Percentiles rank a stretch among this genome's conserved stretches.
Conservation (phyloP, 257 asterid genomes). For the Penstemon barbatus region DNA sequence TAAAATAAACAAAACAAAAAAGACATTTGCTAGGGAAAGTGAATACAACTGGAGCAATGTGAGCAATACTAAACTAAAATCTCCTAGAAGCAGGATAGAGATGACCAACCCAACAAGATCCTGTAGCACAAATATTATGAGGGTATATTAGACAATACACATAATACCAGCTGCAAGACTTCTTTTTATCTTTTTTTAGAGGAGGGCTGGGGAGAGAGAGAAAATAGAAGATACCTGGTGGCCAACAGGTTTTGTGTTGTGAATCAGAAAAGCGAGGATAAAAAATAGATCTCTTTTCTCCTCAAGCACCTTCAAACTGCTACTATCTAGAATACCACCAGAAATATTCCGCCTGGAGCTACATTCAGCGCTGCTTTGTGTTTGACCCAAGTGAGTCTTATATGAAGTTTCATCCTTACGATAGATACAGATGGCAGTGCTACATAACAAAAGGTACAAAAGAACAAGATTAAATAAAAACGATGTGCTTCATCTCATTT, state of each 20-base stretch:
- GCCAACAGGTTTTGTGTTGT: constrained; percentile 94
- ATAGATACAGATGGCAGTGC: too few relatives aligned
- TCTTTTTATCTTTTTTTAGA: not conserved
- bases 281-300: constrained; percentile 81
- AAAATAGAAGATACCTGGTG: constrained; percentile 65
- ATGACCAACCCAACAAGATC: constrained; percentile 97
- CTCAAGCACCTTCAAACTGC: constrained; percentile 69
- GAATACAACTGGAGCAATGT: constrained; percentile 96
- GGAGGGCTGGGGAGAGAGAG: not conserved
- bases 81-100: constrained; percentile 93
- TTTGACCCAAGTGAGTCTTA: not conserved
- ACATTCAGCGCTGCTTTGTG: constrained; percentile 44
- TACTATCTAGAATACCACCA: not conserved
- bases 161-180: too few relatives aligned
- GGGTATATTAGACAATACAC: too few relatives aligned
- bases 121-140: constrained; percentile 52
- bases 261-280: constrained; percentile 75
- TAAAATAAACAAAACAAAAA: constrained; percentile 78
- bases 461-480: too few relatives aligned
- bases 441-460: too few relatives aligned
- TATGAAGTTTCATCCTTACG: too few relatives aligned
- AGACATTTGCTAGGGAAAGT: constrained; percentile 76
- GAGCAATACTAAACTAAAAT: constrained; percentile 94
- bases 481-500: too few relatives aligned
- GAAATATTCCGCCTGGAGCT: not conserved